Base-by-base conservation (phyloP, 2,329 filamentous ascomycete species). In the Xenoacremonium recifei region DNA sequence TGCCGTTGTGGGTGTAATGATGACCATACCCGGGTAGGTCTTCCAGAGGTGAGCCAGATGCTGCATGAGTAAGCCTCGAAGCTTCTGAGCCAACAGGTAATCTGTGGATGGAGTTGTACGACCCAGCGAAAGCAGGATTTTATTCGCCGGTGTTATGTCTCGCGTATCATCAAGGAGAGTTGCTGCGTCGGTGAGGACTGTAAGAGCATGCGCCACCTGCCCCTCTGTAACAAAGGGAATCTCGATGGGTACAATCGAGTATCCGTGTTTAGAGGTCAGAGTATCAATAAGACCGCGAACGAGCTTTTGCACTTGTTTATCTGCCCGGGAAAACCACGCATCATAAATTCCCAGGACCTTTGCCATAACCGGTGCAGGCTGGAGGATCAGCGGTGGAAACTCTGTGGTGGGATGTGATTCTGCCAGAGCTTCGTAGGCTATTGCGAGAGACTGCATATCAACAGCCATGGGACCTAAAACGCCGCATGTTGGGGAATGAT, bases 151-250 rank as follows among this genome's bases (percentile, higher is more conserved):
- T 0, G 81, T 79, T 29, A 85, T 68, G 18, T 73, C 69, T 5
- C 62, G 55, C 1, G 73, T 66, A 12, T 80, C 61, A 3, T 70
- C 45, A 63, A 78, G 53, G 13, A 76, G 50, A 1, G 71, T 69
- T 2, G 72, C 65, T 1, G 64, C 73, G 31, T 91, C 86, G 6
- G 77, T 75, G 39, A 91, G 76, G 47, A 90, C 86, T 1, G 86
- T 88, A 47, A 91, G 64, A 17, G 84, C 82, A 61, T 91, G 87
- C 0, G 86, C 85, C 16, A 80, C 73, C 61, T 89, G 85, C 17
- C 83, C 85, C 53, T 87, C 76, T 10, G 72, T 58, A 1, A 80
- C 52, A 19, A 80, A 71, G 0, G 82, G 82, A 36, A 85, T 75
- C 4, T 69, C 67, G 45, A 85, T 76, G 25, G 78, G 69, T 3